Base-by-base conservation (phyloP, 2,329 filamentous ascomycete genomes). In the Gnomoniopsis smithogilvyi region DNA sequence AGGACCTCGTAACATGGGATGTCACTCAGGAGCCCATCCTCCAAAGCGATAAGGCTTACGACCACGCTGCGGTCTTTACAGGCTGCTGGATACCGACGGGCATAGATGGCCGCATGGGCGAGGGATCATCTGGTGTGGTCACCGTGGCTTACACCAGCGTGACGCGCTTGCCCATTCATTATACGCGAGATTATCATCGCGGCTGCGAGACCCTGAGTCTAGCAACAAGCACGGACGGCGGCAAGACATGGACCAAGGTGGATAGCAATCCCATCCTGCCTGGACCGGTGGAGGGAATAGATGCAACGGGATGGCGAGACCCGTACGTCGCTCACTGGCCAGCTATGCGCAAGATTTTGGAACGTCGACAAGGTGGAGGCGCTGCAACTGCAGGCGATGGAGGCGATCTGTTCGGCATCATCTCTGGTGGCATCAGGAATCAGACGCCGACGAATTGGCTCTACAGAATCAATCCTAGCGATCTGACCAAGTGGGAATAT, bases 51-150 rank as follows among this genome's bases (percentile, higher is more conserved):
- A 72, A 71, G 45, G 68, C 70, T 8, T 82, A 83, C 64, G 78
- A 83, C 58, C 72, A 76, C 1, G 70, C 81, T 14, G 80, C 80
- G 1, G 77, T 82, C 34, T 83, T 83, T 66, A 80, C 76, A 4
- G 81, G 81, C 3, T 80, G 78, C 41, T 73, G 74, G 3, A 74
- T 78, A 61, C 76, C 80, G 1, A 76, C 79, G 8, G 80, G 80
- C 14, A 11, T 59, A 3, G 56, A 54, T 17, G 51, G 56, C 4
- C 45, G 22, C 21, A 67, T 79, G 0, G 41, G n/a, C 17, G 63
- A 74, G 3, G 79, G 78, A 34, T 73, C 79, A 36, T 56, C 67
- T 12, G 66, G 59, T 10, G 66, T 69, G 24, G 62, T 75, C 14
- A 71, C 67, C 11, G 63, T 69, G 3, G 63, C 75, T 3, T 76